Evolutionary conservation across 139 green algal species (phyloP).

Genomic region (Volvox africanus): DNA sequence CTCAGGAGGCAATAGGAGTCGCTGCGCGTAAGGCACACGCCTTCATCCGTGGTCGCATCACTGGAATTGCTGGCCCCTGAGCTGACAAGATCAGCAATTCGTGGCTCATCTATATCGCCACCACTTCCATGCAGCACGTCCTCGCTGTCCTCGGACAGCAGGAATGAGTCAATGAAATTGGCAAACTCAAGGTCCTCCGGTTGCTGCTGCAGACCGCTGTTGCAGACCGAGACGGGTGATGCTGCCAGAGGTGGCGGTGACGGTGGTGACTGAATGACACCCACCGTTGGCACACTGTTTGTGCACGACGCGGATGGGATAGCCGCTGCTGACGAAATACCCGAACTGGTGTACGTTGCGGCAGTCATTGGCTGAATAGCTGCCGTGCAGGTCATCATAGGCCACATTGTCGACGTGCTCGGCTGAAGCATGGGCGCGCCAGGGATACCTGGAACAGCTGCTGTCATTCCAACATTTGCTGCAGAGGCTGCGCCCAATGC

Average conservation of each 20-base stretch:
- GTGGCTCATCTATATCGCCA: not conserved
- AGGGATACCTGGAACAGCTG: no score
- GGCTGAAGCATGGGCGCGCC: not conserved
- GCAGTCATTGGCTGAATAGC: not conserved
- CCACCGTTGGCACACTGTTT: not conserved
- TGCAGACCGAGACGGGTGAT: constrained; percentile 29
- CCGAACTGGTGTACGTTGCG: not conserved
- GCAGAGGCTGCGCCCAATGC: not conserved
- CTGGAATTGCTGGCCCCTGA: constrained; percentile 20
- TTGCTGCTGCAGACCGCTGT: not conserved
- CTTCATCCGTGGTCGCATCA: constrained; percentile 2
- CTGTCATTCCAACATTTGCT: not conserved
- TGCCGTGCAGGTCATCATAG: constrained; percentile 2
- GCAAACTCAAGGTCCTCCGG: constrained; percentile 39
- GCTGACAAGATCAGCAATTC: not conserved
- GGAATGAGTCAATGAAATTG: constrained; percentile 26
- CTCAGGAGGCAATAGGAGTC: constrained; percentile 17
- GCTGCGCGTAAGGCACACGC: not conserved
- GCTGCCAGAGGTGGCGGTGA: not conserved
- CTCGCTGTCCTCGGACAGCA: not conserved
- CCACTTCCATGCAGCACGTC: not conserved
- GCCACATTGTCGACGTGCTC: not conserved
- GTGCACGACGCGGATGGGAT: constrained; percentile 12
- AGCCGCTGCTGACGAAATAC: not conserved
- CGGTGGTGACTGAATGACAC: not conserved